Base-by-base conservation (phyloP, 305 asterid genomes). In the Caryopteris hybrid region DNA sequence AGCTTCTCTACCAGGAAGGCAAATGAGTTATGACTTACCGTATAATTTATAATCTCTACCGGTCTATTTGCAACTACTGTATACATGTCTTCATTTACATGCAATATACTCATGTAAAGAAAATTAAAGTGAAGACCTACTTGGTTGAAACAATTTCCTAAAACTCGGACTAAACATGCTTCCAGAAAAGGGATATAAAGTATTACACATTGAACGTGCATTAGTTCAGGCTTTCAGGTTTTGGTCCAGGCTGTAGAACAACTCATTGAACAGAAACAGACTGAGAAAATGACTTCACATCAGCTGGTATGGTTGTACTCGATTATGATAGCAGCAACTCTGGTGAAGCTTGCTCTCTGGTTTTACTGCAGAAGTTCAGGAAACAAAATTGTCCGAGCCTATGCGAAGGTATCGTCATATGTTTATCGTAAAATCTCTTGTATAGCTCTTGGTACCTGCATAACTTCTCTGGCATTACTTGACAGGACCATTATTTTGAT, bases 341-440 rank as follows among this genome's bases (percentile, higher is more conserved):
- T 80, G 7, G 84, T 91, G 53, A 91, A 91, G 82, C 90, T 91
- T 69, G 80, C 79, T 46, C 88, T 91, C 65, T 91, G 98, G 98
- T 8, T 89, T 61, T 89, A 89, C 82, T 91, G 98, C 85, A 85
- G 79, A 79, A 87, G 90, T 69, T 89, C 95, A 4, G 82, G 83
- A 69, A 89, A 89, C 68, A 66, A 80, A 23, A 91, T 91, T 57
- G 98, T 91, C 5, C 95, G 94, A 29, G 98, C 95, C 39, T 91
- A 91, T 46, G 98, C 96, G 2, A 82, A 90, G 97, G 97, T 90
- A 74, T 55, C 6, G 42, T 29, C 14, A 59, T 58, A 12, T 31
- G 25, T 73, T 61, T 20, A 23, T 17, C 23, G 20, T 56, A 10
- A 54, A 23, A 11, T 8, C 60, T 60, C 41, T 57, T 72, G 20